A percentile compares a stretch with the other conserved stretches of the same genome.
These are phyloP conservation scores for Lentinus brumalis DNA, from an alignment of 768 basidiomycete species.

Conservation along the genomic window DNA sequence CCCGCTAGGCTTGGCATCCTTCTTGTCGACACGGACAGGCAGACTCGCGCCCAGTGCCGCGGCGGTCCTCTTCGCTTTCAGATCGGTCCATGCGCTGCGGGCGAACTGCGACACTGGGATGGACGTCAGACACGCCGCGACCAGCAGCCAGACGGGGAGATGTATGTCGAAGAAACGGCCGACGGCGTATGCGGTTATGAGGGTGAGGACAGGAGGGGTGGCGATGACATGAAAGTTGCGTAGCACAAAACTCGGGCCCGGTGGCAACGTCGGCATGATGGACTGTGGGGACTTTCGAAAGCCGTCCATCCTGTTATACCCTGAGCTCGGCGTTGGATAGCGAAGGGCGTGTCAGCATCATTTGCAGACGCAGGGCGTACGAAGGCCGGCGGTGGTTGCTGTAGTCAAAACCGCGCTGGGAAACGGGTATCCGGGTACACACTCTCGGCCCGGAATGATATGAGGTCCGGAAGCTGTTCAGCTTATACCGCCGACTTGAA, in stretches of 20 bases:
- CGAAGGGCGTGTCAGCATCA: too few species aligned
- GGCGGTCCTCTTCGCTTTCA: neutral
- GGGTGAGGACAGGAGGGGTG: neutral
- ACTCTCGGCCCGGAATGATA: too few species aligned
- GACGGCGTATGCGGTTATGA: neutral
- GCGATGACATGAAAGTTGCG: constrained; percentile 1
- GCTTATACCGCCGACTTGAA: too few species aligned
- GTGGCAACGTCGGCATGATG: constrained; percentile 2
- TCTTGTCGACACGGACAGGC: neutral
- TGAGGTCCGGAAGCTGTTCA: too few species aligned
- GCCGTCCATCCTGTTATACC: neutral
- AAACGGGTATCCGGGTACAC: too few species aligned
- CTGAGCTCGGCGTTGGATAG: neutral
- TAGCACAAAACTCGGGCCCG: constrained; percentile 5
- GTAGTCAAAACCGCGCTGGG: too few species aligned
- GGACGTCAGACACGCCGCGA: neutral
- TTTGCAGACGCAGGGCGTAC: too few species aligned
- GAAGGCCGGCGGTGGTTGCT: too few species aligned
- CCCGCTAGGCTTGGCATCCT: neutral
- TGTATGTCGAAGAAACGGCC: neutral
- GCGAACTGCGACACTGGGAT: neutral
- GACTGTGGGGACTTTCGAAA: neutral
- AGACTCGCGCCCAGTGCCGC: constrained; percentile 6
- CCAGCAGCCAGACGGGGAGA: neutral
- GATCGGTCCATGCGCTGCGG: neutral